A percentile compares a stretch with the other conserved stretches of the same genome.
Evolutionary conservation across 768 basidiomycete genomes (phyloP).

Genomic region (Russula earlei): DNA sequence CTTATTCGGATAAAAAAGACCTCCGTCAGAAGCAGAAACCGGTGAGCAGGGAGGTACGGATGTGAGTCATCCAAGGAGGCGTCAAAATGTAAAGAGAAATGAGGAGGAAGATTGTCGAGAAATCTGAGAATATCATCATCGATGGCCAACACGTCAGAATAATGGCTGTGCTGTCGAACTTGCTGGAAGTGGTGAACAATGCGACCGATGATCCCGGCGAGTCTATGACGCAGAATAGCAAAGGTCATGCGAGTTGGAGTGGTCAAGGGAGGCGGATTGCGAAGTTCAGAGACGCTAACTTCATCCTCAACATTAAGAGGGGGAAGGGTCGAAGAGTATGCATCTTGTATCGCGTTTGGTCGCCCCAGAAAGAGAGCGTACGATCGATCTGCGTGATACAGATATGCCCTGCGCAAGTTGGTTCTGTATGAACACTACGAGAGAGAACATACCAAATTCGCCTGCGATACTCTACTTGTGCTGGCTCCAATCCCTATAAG

Average conservation of each 20-base stretch:
- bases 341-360: slow-evolving; percentile 83
- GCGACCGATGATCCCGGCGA: slow-evolving; percentile 78
- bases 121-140: slow-evolving; percentile 81
- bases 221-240: slow-evolving; percentile 73
- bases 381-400: slow-evolving; percentile 91
- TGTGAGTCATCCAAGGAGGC: slow-evolving; percentile 59
- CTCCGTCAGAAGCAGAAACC: slow-evolving; percentile 85
- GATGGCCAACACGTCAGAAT: slow-evolving; percentile 69
- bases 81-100: slow-evolving; percentile 70
- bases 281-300: slow-evolving; percentile 33
- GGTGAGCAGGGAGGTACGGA: slow-evolving; percentile 67
- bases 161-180: slow-evolving; percentile 66
- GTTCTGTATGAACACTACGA: not conserved
- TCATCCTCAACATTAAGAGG: slow-evolving; percentile 69
- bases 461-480: slow-evolving; percentile 79
- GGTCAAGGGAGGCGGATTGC: slow-evolving; percentile 48
- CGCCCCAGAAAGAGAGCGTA: slow-evolving; percentile 87
- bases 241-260: slow-evolving; percentile 81
- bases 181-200: slow-evolving; percentile 93
- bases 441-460: slow-evolving; percentile 61
- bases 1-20: slow-evolving; percentile 79
- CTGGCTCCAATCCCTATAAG: slow-evolving; percentile 58
- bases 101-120: slow-evolving; percentile 65
- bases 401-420: slow-evolving; percentile 52
- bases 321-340: slow-evolving; percentile 73